These are phyloP conservation scores for Hansenula anomala DNA, from an alignment of 1,139 yeast species.

Conservation along the genomic window DNA sequence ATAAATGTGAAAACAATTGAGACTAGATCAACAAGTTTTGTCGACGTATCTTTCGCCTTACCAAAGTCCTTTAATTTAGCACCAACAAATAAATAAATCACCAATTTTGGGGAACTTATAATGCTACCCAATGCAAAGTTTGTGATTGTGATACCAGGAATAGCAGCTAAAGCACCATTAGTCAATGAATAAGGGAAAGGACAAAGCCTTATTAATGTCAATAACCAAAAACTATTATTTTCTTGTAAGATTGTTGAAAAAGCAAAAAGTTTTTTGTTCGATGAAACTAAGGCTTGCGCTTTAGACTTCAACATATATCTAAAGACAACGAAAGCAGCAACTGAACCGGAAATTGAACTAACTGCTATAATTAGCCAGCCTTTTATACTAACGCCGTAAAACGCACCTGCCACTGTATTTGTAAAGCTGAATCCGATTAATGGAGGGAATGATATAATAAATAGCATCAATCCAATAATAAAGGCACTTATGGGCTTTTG, in stretches of 20 bases:
- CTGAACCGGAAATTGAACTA: constrained; percentile 72
- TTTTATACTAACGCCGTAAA: constrained; percentile 65
- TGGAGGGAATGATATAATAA: constrained; percentile 76
- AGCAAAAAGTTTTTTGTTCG: constrained; percentile 67
- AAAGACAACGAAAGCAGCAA: constrained; percentile 64
- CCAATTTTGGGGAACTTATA: constrained; percentile 74
- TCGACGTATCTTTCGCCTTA: constrained; percentile 43
- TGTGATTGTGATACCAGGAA: constrained; percentile 62
- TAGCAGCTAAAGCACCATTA: constrained; percentile 86
- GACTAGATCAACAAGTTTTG: constrained; percentile 49
- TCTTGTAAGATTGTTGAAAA: constrained; percentile 71
- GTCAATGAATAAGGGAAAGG: constrained; percentile 92
- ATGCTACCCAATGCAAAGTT: constrained; percentile 70
- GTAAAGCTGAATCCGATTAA: constrained; percentile 75
- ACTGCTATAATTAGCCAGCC: constrained; percentile 78
- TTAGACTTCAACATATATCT: constrained; percentile 52
- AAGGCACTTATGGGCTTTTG: constrained; percentile 26
- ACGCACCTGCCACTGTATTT: constrained; percentile 70
- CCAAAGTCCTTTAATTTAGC: constrained; percentile 70
- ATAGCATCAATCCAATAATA: constrained; percentile 44
- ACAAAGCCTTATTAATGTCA: constrained; percentile 73
- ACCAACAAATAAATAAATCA: constrained; percentile 79
- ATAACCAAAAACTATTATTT: constrained; percentile 57
- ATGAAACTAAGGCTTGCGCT: constrained; percentile 47
- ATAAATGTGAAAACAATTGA: constrained; percentile 6